These are phyloP conservation scores for Amaranthus cruentus DNA, from an alignment of 148 eudicot genomes.

Conservation along the genomic window DNA sequence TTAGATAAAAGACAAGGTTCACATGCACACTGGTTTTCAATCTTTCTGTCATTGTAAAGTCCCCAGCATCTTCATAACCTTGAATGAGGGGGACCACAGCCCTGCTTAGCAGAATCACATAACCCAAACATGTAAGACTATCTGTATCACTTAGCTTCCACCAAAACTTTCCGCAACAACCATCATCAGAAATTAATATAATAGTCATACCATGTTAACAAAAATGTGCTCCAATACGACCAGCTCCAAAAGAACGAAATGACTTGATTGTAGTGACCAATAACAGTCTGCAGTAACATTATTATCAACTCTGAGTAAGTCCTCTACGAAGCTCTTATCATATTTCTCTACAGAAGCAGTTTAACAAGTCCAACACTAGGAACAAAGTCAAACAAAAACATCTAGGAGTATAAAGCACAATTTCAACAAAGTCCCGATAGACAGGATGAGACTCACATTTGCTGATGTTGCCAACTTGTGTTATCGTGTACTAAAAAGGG, in stretches of 20 bases:
- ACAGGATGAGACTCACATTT: too few relatives aligned
- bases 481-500: too few relatives aligned
- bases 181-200: slow-evolving; percentile 6
- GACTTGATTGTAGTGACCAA: slow-evolving; percentile 56
- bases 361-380: not conserved
- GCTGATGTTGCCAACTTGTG: too few relatives aligned
- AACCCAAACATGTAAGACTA: slow-evolving; percentile 44
- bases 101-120: slow-evolving; percentile 63
- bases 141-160: slow-evolving; percentile 20
- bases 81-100: slow-evolving; percentile 91
- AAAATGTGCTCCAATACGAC: slow-evolving; percentile 98
- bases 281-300: slow-evolving; percentile 54
- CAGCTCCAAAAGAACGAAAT: slow-evolving; percentile 89
- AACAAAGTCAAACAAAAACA: not conserved
- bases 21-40: slow-evolving; percentile 82
- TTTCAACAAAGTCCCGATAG: too few relatives aligned
- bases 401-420: not conserved
- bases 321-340: not conserved
- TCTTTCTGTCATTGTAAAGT: slow-evolving; percentile 75
- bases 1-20: slow-evolving; percentile 75
- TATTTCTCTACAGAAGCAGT: not conserved
- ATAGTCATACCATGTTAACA: slow-evolving; percentile 73
- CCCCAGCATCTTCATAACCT: slow-evolving; percentile 99
- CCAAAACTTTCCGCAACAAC: slow-evolving; percentile 11
- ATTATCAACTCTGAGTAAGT: not conserved